Evolutionary conservation across 2,329 filamentous ascomycete genomes (phyloP).

Genomic region (Sarocladium kiliense): DNA sequence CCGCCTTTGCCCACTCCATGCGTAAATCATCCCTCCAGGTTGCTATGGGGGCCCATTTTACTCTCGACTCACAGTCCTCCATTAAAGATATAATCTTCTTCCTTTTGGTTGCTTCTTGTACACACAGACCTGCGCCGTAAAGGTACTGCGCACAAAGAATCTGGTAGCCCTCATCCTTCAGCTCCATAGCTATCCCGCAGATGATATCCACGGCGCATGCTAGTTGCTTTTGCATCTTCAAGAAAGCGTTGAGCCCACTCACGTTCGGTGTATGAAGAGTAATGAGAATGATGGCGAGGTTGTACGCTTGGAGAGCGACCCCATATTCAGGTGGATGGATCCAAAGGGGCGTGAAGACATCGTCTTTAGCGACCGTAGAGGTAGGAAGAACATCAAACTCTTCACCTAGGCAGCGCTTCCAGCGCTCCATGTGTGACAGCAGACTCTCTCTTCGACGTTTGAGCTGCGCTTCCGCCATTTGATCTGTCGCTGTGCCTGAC

Average conservation of each 20-base stretch:
- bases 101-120: constrained; percentile 29
- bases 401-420: constrained; percentile 26
- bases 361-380: constrained; percentile 14
- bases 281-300: constrained; percentile 47
- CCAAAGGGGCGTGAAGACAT: constrained; percentile 40
- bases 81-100: constrained; percentile 31
- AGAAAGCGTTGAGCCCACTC: constrained; percentile 34
- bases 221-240: constrained; percentile 23
- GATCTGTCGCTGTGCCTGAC: constrained; percentile 2
- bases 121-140: constrained; percentile 36
- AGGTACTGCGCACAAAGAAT: constrained; percentile 39
- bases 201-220: constrained; percentile 25
- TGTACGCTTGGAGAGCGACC: constrained; percentile 45
- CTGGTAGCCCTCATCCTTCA: constrained; percentile 34
- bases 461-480: constrained; percentile 15
- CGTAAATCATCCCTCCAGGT: constrained; percentile 26
- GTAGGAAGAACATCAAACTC: constrained; percentile 36
- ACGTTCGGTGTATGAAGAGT: constrained; percentile 18
- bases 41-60: constrained; percentile 32
- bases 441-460: constrained; percentile 1
- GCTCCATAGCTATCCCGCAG: constrained; percentile 43
- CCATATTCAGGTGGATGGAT: constrained; percentile 43
- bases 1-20: constrained; percentile 22
- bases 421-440: constrained; percentile 21
- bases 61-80: constrained; percentile 26